Evolutionary conservation across 768 basidiomycete species (phyloP).

Genomic region (Rhodotorula toruloides): DNA sequence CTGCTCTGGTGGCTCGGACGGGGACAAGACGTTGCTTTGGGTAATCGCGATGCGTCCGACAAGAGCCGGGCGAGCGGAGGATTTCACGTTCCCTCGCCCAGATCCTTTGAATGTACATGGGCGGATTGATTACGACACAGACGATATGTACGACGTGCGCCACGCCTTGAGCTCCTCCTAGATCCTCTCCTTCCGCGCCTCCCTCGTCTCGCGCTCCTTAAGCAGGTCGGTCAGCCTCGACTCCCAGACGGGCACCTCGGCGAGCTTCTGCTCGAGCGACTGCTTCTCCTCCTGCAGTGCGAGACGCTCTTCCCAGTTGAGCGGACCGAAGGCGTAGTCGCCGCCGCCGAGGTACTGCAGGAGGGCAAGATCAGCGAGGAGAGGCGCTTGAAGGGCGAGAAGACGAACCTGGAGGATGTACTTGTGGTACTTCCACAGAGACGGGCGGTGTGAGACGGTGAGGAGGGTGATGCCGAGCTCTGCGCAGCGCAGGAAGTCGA

Average conservation of each 20-base stretch:
- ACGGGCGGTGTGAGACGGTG: conserved; percentile 91
- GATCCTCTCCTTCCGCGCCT: conserved; percentile 23
- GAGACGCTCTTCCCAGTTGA: conserved; percentile 82
- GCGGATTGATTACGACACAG: no score
- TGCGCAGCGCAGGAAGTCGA: background rate
- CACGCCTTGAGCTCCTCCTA: background rate
- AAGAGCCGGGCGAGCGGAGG: no score
- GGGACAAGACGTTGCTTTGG: no score
- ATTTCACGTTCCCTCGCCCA: no score
- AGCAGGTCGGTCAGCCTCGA: conserved; percentile 45
- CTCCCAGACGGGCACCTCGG: conserved; percentile 60
- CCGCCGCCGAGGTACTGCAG: conserved; percentile 84
- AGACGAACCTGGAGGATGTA: conserved; percentile 42
- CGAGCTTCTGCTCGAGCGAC: conserved; percentile 70
- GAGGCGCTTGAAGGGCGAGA: background rate
- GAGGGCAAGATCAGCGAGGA: no score
- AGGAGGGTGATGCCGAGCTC: conserved; percentile 81
- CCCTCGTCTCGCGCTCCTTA: conserved; percentile 26
- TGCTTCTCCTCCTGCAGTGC: conserved; percentile 94
- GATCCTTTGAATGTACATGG: no score
- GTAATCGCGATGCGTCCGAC: no score
- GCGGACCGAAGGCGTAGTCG: conserved; percentile 84
- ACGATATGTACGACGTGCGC: background rate
- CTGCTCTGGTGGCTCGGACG: no score
- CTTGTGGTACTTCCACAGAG: conserved; percentile 65